Base-by-base conservation (phyloP, 768 basidiomycete genomes). In the Pluteus cervinus region DNA sequence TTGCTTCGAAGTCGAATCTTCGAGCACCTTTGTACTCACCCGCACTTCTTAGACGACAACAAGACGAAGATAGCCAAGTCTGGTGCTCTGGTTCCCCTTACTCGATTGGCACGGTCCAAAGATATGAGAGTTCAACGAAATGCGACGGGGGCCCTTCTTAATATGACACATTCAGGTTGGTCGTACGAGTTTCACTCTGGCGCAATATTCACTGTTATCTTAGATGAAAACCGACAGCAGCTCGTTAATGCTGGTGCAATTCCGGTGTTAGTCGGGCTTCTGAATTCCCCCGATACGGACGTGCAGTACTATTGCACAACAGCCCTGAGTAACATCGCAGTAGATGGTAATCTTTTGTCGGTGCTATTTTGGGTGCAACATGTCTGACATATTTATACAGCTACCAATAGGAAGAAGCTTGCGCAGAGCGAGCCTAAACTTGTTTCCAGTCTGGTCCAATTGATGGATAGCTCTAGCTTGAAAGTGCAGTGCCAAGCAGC, bases 281-380 rank as follows among this genome's bases (percentile, higher is more conserved):
- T 99, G 45, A 96, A 93, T 56, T 92, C 89, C 4, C 80, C 86
- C 33, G 96, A 99, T 58, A 99, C 96, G n/a, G 96, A 99, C 55
- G 96, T 99, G 2, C 96, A 99, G 58, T 99, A 99, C 55, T 99
- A 99, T 58, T 99, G 96, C 62, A 99, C 96, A 5, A 99, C 96
- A 9, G 96, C 96, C 5, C 63, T 99, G 50, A 92, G 88, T 57
- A 99, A 99, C 54, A 99, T 99, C 47, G 96, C 96, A 23, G 96
- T 99, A 5, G 96, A 99, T 63, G 86, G 90, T 41, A 21, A 35
- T 17, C 23, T 33, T 38, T 2, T 14, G 36, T 32, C 5, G 35
- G 24, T 20, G 23, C 24, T 15, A 17, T 10, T 21, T 22, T 35
- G 25, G 31, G 4, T 10, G 11, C 23, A 17, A 20, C 14, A 18